Evolutionary conservation across 306 rosid genomes (phyloP), one percentile per base, ranked within the genome.

Genomic region (Vigna hirtella): DNA sequence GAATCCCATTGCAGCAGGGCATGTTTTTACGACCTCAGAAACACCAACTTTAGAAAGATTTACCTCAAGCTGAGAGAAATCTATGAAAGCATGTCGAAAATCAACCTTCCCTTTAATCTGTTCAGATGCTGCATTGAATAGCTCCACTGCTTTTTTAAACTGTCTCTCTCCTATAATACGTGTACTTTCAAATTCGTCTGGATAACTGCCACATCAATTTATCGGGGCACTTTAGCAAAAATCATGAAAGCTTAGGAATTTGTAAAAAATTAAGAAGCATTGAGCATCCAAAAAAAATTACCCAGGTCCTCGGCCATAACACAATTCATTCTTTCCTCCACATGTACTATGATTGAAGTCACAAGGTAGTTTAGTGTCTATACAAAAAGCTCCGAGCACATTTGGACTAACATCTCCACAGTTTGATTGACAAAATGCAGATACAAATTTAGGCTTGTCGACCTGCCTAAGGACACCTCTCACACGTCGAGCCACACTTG

Each of bases 341-440:
- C 98, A 95, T 55, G 98, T 92, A 81, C 98, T 92, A 81, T 95
- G 98, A 85, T 92, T 95, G 88, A 95, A 95, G 78, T 95, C 98
- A 85, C 98, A 95, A 69, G 98, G 97, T 77, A 86, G 84, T 68
- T 93, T 98, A 63, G 97, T 91, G 84, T 91, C 98, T 66, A 51
- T 82, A 69, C 98, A 95, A 75, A 92, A 92, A 64, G 98, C 84
- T 58, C 98, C 98, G 55, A 91, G 89, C 62, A 89, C 92, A 83
- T 95, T 95, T 73, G 98, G 98, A 83, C 98, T 95, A 77, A 95
- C 98, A 85, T 95, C 98, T 67, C 98, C 98, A 49, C 98, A 95
- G 85, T 95, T 95, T 11, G 98, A 82, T 82, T 95, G 98, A 78
- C 98, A 95, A 86, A 95, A 95, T 66, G 98, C 98, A 80, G 98